These are phyloP conservation scores for Omphalea diandra DNA, from an alignment of 441 rosid species.

Conservation along the genomic window DNA sequence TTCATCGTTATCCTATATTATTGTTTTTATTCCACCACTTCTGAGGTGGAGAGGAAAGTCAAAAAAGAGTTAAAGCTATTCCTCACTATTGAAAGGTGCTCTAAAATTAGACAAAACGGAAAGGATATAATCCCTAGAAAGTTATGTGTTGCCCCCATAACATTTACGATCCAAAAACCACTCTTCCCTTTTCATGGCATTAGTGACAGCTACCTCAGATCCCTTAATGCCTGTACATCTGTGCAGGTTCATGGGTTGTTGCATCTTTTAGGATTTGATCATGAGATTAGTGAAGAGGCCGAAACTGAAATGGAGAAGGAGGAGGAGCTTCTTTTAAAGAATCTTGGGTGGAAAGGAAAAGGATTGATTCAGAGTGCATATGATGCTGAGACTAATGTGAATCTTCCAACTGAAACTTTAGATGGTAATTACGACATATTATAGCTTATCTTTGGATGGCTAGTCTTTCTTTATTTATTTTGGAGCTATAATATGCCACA, in stretches of 20 bases:
- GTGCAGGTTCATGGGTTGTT: constrained; percentile 88
- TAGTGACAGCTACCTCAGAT: constrained; percentile 1
- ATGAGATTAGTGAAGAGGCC: constrained; percentile 87
- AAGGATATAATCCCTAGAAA: background rate
- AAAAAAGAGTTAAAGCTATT: background rate
- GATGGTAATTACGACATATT: constrained; percentile 51
- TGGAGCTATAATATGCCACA: background rate
- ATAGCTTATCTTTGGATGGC: background rate
- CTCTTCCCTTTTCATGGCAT: background rate
- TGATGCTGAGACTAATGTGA: constrained; percentile 42
- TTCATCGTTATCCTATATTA: no score
- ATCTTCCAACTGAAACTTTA: constrained; percentile 38
- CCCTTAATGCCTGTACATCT: constrained; percentile 6
- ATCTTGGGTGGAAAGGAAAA: constrained; percentile 94
- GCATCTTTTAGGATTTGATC: constrained; percentile 94
- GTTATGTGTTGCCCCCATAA: background rate
- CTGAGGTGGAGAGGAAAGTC: background rate
- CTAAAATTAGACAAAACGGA: background rate
- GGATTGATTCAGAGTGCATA: constrained; percentile 85
- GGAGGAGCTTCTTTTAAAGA: constrained; percentile 67
- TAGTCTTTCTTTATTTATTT: background rate
- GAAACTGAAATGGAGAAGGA: constrained; percentile 94
- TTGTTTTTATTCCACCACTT: background rate
- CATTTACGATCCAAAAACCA: background rate
- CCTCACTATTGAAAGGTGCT: background rate